Evolutionary conservation across 192 early-diverging fungal genomes (phyloP).

Genomic region (Podila horticola): DNA sequence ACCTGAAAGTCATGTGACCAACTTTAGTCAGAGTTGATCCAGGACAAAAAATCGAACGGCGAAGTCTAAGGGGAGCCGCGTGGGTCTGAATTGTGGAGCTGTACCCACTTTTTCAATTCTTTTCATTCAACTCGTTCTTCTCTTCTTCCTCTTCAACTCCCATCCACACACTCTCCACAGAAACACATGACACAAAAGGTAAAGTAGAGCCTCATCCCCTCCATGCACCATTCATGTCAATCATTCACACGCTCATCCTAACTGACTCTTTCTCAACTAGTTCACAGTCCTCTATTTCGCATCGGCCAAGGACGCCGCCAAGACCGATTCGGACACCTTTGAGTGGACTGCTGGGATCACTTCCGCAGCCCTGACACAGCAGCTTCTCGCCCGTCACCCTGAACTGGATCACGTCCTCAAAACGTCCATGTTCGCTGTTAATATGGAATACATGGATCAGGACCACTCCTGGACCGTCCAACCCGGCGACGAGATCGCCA

Average conservation of each 20-base stretch:
- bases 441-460: conserved; percentile 71
- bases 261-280: conserved; percentile 13
- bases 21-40: too few relatives aligned
- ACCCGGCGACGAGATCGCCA: conserved; percentile 66
- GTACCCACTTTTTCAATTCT: neutral
- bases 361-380: conserved; percentile 16
- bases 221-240: neutral
- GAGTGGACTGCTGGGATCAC: conserved; percentile 28
- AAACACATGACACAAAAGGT: conserved; percentile 5
- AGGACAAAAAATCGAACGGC: neutral
- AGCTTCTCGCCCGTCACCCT: conserved; percentile 47
- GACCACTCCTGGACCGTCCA: conserved; percentile 55
- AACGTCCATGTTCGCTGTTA: conserved; percentile 65
- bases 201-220: neutral
- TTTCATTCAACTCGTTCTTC: neutral
- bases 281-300: conserved; percentile 73
- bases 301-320: conserved; percentile 60
- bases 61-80: neutral
- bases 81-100: neutral
- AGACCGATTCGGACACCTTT: conserved; percentile 54
- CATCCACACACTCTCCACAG: neutral
- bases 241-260: neutral
- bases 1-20: too few relatives aligned
- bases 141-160: neutral
- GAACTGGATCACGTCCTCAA: conserved; percentile 53